Conservation (phyloP, 2,329 filamentous ascomycete genomes). For the Incumbomyces delicatus region DNA sequence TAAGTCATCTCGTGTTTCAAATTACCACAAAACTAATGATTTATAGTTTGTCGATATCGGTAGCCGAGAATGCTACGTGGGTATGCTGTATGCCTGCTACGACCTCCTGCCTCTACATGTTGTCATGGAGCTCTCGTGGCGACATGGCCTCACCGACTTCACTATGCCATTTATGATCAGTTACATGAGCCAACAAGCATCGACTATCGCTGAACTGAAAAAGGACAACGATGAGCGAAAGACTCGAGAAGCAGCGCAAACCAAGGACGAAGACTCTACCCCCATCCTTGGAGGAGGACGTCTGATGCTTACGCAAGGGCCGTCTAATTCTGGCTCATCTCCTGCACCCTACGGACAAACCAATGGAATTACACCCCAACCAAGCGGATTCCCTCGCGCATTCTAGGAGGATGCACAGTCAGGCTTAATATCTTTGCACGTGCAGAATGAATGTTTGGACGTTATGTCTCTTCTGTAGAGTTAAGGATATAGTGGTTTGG, state of each 20-base stretch:
- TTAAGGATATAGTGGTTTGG: not conserved
- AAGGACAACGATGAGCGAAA: slow-evolving; percentile 96
- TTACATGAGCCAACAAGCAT: slow-evolving; percentile 81
- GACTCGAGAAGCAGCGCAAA: slow-evolving; percentile 56
- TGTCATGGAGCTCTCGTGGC: slow-evolving; percentile 95
- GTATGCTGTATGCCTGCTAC: slow-evolving; percentile 98
- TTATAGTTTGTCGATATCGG: slow-evolving; percentile 94
- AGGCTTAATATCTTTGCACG: slow-evolving; percentile 1
- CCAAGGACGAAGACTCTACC: slow-evolving; percentile 86
- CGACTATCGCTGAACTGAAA: slow-evolving; percentile 74
- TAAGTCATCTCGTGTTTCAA: slow-evolving; percentile 48
- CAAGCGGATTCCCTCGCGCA: slow-evolving; percentile 59
- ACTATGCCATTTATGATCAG: slow-evolving; percentile 99
- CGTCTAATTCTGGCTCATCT: slow-evolving; percentile 45
- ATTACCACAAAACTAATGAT: slow-evolving; percentile 26
- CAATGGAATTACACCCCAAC: slow-evolving; percentile 82
- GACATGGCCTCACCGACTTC: slow-evolving; percentile 86
- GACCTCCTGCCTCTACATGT: slow-evolving; percentile 89
- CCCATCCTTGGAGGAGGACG: slow-evolving; percentile 83
- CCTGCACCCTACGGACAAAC: slow-evolving; percentile 65
- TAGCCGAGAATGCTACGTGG: slow-evolving; percentile 98
- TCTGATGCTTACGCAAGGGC: slow-evolving; percentile 92
- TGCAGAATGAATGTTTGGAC: not conserved
- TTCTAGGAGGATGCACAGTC: slow-evolving; percentile 32
- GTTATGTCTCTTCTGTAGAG: slow-evolving; percentile 1